Evolutionary conservation across 2,329 filamentous ascomycete species (phyloP), one percentile per base, ranked within the genome.

Genomic region (Lachnum nothofagi): DNA sequence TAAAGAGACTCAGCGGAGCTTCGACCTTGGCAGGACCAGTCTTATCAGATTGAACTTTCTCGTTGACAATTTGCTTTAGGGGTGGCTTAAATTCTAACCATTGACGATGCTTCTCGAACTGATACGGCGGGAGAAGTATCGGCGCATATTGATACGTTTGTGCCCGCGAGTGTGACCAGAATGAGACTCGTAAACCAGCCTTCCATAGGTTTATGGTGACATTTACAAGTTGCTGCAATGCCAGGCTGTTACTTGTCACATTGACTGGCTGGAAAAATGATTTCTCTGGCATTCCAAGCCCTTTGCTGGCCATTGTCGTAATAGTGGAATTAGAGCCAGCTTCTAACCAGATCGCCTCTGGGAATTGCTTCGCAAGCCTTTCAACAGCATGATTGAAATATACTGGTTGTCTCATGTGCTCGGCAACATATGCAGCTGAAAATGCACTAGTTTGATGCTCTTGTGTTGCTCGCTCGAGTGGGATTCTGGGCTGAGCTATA

Each of bases 101-200:
- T 38, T 68, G 65, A 2, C 48, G 39, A 0, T 49, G 51, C 44
- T 64, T 63, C 34, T 65, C 60, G 34, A 69, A 69, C 40, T 69
- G 67, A 49, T 69, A 69, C 2, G 65, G 61, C 3, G 67, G 67
- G 2, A 68, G 48, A n/a, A 54, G 27, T 1, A 67, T 2, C 1
- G 40, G 43, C 2, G 27, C 35, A 38, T 62, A 63, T 1, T 56
- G 45, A 2, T 22, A 14, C 25, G 44, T 60, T 45, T 67, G 61
- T 1, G 25, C 7, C 1, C 24, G 27, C 31, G 65, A 55, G 45
- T 63, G 62, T 0, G 57, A 42, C 66, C 67, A 69, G 53, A 60
- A 65, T 17, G 57, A 43, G 0, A 59, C 58, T 1, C 16, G 22
- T 2, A 61, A 23, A 3, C 65, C 63, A 2, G 44, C 23, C 17